These are phyloP conservation scores for Pseudogymnoascus sp. DNA, from an alignment of 2,329 filamentous ascomycete genomes.

Conservation along the genomic window DNA sequence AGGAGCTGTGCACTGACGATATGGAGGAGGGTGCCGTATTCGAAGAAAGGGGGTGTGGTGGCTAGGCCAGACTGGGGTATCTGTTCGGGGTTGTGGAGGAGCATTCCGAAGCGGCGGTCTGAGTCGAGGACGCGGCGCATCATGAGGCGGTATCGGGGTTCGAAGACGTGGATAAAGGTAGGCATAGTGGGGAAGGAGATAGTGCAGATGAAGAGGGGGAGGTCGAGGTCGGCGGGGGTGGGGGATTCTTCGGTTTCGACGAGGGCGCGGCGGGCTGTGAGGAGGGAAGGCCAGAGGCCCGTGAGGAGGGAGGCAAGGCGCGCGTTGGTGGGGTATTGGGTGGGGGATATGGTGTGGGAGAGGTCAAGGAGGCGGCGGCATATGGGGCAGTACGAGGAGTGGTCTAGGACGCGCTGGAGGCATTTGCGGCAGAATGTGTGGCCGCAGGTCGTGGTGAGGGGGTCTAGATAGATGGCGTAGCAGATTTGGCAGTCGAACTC, in stretches of 20 bases:
- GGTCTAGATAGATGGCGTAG: conserved; percentile 72
- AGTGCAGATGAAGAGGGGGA: conserved; percentile 74
- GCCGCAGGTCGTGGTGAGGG: conserved; percentile 75
- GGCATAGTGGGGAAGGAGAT: conserved; percentile 75
- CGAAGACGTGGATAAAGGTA: conserved; percentile 84
- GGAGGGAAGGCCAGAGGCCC: conserved; percentile 59
- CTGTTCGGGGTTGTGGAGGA: conserved; percentile 55
- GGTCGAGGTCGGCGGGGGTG: conserved; percentile 47
- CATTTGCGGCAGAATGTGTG: conserved; percentile 85
- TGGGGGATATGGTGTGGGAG: conserved; percentile 28
- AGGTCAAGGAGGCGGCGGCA: conserved; percentile 60
- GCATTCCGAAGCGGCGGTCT: conserved; percentile 75
- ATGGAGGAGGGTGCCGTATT: conserved; percentile 69
- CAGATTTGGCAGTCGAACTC: conserved; percentile 88
- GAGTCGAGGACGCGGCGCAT: conserved; percentile 65
- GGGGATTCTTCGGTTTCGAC: conserved; percentile 49
- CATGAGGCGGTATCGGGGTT: conserved; percentile 87
- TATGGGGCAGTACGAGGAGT: conserved; percentile 69
- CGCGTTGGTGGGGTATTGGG: conserved; percentile 47
- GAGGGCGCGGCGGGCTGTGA: conserved; percentile 48
- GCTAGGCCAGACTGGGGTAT: conserved; percentile 44
- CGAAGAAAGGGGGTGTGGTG: conserved; percentile 47
- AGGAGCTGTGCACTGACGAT: conserved; percentile 67
- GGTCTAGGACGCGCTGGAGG: conserved; percentile 65
- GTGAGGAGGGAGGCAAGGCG: conserved; percentile 55